phyloP scores from a whole-genome alignment of 2,329 filamentous ascomycete species.

The Chaetomium olivaceum region DNA sequence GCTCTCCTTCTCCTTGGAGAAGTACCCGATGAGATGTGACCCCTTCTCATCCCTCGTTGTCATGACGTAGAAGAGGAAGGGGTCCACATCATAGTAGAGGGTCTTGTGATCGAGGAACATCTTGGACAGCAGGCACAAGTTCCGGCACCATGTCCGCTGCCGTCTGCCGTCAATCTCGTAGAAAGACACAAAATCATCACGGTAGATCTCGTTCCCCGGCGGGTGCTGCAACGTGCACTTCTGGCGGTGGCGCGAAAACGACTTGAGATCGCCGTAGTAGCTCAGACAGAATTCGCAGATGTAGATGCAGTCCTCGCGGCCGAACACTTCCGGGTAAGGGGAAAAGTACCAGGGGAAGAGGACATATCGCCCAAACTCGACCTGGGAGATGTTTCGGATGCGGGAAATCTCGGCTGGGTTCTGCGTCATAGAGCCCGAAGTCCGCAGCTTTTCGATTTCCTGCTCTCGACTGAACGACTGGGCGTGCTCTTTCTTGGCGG shows the following conservation, averaged over 20 bases:
- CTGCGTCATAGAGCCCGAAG: constrained; percentile 96
- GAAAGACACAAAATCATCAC: constrained; percentile 89
- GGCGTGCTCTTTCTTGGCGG: constrained; percentile 45
- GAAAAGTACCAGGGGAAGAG: constrained; percentile 99
- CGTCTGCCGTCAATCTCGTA: constrained; percentile 96
- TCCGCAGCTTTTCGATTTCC: constrained; percentile 94
- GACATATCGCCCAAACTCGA: constrained; percentile 90
- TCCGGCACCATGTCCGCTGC: constrained; percentile 94
- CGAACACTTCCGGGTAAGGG: constrained; percentile 87
- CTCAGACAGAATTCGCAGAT: constrained; percentile 96
- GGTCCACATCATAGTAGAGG: constrained; percentile 98
- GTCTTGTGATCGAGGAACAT: constrained; percentile 98
- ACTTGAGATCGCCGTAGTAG: constrained; percentile 81
- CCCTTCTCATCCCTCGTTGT: constrained; percentile 83
- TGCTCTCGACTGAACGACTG: constrained; percentile 74
- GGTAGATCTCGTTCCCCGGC: constrained; percentile 96
- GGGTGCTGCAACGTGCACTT: constrained; percentile 93
- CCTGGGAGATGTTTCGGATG: constrained; percentile 88
- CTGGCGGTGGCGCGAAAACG: constrained; percentile 79
- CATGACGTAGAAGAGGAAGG: constrained; percentile 99
- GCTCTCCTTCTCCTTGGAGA: constrained; percentile 97
- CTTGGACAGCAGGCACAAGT: constrained; percentile 90
- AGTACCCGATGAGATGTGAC: constrained; percentile 97
- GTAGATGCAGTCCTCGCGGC: constrained; percentile 85
- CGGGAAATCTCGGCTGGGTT: constrained; percentile 96